Percentiles rank a stretch among this genome's conserved stretches.
These are phyloP conservation scores for Paramecium sexaurelia DNA, from an alignment of 73 alveolate genomes.

Conservation along the genomic window DNA sequence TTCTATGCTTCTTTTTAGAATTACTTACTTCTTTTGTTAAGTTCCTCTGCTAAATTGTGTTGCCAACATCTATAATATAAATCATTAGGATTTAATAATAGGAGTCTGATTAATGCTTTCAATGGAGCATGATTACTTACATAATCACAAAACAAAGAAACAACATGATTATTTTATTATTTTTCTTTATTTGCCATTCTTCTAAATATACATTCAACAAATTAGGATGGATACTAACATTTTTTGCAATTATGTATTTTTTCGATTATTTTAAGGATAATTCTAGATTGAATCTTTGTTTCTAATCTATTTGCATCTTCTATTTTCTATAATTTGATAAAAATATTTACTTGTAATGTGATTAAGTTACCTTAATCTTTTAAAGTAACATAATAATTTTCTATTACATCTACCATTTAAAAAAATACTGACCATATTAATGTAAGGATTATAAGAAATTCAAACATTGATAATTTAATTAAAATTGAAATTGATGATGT, in stretches of 20 bases:
- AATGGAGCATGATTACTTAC: not conserved
- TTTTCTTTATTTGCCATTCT: not conserved
- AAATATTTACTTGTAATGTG: not conserved
- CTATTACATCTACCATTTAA: not conserved
- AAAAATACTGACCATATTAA: not conserved
- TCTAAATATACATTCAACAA: not conserved
- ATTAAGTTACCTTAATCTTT: not conserved
- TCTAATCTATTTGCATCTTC: not conserved
- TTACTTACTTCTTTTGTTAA: not conserved
- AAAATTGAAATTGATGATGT: not conserved
- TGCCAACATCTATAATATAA: not conserved
- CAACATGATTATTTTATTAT: not conserved
- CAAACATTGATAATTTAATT: not conserved
- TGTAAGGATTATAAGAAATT: not conserved
- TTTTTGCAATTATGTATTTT: not conserved
- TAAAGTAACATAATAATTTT: not conserved
- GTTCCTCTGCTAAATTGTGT: not conserved
- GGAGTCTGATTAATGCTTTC: not conserved
- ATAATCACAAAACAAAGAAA: not conserved
- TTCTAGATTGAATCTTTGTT: not conserved
- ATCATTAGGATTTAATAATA: not conserved
- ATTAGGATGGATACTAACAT: not conserved
- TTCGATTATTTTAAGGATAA: not conserved
- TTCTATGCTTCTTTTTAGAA: not conserved
- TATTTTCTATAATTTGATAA: not conserved